phyloP scores from a whole-genome alignment of 225 moss, liverwort and hornwort species.

The Marchantia paleacea region DNA sequence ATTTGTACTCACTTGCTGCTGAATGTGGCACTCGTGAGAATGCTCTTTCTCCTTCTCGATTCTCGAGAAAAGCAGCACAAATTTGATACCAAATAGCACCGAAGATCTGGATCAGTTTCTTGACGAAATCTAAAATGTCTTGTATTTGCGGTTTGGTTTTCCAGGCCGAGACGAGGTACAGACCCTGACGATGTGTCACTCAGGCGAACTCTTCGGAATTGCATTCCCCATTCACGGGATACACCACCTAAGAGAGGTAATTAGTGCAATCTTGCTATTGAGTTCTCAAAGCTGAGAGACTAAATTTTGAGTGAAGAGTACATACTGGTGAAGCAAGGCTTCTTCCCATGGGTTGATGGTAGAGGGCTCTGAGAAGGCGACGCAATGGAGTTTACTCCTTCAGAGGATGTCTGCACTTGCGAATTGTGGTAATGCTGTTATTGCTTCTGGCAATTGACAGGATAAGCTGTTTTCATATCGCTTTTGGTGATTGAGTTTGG shows the following conservation, averaged over 20 bases:
- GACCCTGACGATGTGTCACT: conserved; percentile 50
- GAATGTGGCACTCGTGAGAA: neutral
- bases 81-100: neutral
- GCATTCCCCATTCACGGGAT: conserved; percentile 74
- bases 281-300: neutral
- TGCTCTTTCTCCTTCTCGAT: neutral
- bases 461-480: neutral
- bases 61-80: neutral
- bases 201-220: conserved; percentile 57
- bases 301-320: neutral
- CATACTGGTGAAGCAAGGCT: neutral
- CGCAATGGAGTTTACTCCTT: neutral
- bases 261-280: neutral
- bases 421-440: neutral
- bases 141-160: neutral
- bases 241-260: conserved; percentile 88
- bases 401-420: neutral
- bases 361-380: too few species aligned
- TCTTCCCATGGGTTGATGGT: too few species aligned
- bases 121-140: neutral
- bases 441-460: neutral
- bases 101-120: neutral
- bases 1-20: too few species aligned
- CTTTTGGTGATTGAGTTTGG: conserved; percentile 7
- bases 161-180: conserved; percentile 68